Evolutionary conservation across 257 asterid species (phyloP), one percentile per base, ranked within the genome.

Genomic region (Vinca minor): DNA sequence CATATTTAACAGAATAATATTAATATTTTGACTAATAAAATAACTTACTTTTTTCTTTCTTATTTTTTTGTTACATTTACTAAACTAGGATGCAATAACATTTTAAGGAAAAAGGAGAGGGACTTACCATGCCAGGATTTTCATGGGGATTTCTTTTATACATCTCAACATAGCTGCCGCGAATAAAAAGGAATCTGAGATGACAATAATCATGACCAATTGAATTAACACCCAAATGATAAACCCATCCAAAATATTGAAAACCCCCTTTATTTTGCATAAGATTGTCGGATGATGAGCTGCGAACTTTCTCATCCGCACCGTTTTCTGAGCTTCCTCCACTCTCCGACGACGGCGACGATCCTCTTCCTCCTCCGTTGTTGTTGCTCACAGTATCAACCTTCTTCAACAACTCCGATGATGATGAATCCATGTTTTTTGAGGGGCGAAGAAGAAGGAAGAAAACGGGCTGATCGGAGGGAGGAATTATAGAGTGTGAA

Each of bases 171-270:
- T 76, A 65, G 81, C 71, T 80, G 20, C 94, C 94, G 21, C 89
- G 83, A 35, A 88, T 83, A 47, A 44, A 55, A 41, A 88, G 88
- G 69, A 80, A 88, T 3, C 96, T 81, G 54, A 83, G 75, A 73
- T 84, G 89, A 75, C 94, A 85, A 71, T 75, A 88, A 60, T 87
- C 91, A 48, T 69, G 96, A 26, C 96, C 96, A 63, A 88, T 80
- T 59, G 89, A 80, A 76, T 83, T 88, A 23, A 82, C 83, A 18
- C 96, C 96, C 41, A 88, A 72, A 68, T 88, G 96, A 69, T 82
- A 88, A 44, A 88, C 86, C 91, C 94, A 88, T 6, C 96, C 94
- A 66, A 78, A 88, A 64, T 70, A 85, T 78, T 85, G 91, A 48
- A 82, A 74, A 73, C 69, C 61, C 77, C 78, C 50, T 76, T 56